These are phyloP conservation scores for Massarina eburnea DNA, from an alignment of 2,329 filamentous ascomycete species.

Conservation along the genomic window DNA sequence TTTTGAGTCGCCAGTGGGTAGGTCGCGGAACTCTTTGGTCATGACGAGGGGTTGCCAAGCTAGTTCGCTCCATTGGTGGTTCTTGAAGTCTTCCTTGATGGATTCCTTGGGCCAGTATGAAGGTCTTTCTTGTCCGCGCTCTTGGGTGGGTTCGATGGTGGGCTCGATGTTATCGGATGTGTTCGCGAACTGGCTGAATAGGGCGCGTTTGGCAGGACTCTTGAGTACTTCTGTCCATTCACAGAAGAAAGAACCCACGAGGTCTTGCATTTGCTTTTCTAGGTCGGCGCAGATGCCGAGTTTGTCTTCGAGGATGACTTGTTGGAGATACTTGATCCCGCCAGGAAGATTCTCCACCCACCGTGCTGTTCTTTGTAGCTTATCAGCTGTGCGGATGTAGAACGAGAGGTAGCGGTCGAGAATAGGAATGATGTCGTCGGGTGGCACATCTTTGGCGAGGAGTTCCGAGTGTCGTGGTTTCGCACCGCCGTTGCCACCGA, in stretches of 20 bases:
- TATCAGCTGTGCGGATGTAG: slow-evolving; percentile 91
- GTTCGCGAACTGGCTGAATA: slow-evolving; percentile 84
- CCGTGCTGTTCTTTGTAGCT: slow-evolving; percentile 81
- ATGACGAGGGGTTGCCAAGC: slow-evolving; percentile 81
- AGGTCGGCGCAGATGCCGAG: slow-evolving; percentile 82
- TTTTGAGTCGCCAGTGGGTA: slow-evolving; percentile 72
- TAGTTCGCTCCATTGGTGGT: slow-evolving; percentile 65
- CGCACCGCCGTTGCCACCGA: slow-evolving; percentile 85
- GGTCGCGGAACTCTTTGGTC: slow-evolving; percentile 67
- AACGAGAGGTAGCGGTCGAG: slow-evolving; percentile 89
- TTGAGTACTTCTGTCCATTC: slow-evolving; percentile 86
- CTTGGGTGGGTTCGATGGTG: slow-evolving; percentile 68
- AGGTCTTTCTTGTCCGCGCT: slow-evolving; percentile 73
- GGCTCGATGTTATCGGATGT: slow-evolving; percentile 67
- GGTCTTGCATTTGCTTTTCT: slow-evolving; percentile 83
- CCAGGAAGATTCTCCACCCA: slow-evolving; percentile 86
- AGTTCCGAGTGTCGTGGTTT: slow-evolving; percentile 81
- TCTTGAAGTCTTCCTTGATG: slow-evolving; percentile 71
- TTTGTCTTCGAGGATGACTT: slow-evolving; percentile 82
- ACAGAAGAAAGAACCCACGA: slow-evolving; percentile 83
- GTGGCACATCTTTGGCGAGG: slow-evolving; percentile 81
- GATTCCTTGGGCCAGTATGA: slow-evolving; percentile 75
- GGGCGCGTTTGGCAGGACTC: slow-evolving; percentile 65
- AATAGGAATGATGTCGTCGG: slow-evolving; percentile 78
- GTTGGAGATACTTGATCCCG: slow-evolving; percentile 77